Evolutionary conservation across 2,329 filamentous ascomycete genomes (phyloP), one percentile per base, ranked within the genome.

Genomic region (Remersonia thermophila): DNA sequence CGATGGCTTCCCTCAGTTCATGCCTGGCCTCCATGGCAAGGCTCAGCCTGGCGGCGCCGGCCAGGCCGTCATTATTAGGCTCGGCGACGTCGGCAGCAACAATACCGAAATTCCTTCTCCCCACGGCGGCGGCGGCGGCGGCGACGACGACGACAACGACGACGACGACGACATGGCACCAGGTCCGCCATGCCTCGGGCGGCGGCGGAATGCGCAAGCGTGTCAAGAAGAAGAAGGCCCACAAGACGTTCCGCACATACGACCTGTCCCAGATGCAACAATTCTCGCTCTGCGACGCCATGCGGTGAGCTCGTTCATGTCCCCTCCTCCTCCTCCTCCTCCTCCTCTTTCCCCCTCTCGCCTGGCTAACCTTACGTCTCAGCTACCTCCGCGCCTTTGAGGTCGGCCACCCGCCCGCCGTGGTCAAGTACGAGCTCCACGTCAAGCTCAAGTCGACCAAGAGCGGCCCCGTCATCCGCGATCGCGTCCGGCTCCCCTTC

Each of bases 301-400:
- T 98, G 76, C 76, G 87, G 84, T 85, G 62, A 26, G 40, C 31
- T 27, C 26, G 7, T 23, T 23, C 20, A 9, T n/a, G n/a, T n/a
- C 20, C 20, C 9, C 20, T 23, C 20, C 20, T 23, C 20, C 20
- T 23, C 9, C 1, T 11, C n/a, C 12, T 17, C 5, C 3, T n/a
- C n/a, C 3, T 7, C 8, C 2, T 33, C 25, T 14, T 15, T n/a
- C 12, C 12, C 5, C 4, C 3, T 10, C n/a, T 11, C 13, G 7
- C 9, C 9, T 27, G 4, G 30, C 25, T 34, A 14, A 37, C 31
- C 36, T n/a, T 40, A n/a, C n/a, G n/a, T n/a, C n/a, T 18, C 47
- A 94, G 86, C 55, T 91, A 94, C 56, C 75, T 98, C 47, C 83
- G 85, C 52, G 89, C 91, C 32, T 78, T 81, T 53, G 91, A 98